Conservation (phyloP, 805 yeast genomes). For the Sugiyamaella americana region DNA sequence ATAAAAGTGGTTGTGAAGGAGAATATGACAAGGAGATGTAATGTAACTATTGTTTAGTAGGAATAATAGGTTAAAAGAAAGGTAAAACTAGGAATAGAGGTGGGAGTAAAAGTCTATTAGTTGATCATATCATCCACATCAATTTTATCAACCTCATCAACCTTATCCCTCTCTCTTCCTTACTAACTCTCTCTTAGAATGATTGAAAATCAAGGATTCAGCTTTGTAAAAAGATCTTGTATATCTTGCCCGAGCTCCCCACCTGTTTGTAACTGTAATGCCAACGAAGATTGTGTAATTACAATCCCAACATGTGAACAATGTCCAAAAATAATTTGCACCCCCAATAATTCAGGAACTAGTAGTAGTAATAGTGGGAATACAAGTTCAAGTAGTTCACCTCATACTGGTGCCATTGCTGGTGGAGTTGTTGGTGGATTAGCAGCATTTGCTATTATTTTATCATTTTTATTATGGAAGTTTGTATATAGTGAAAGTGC, state of each 20-base stretch:
- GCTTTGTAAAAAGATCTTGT: constrained; percentile 6
- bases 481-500: constrained; percentile 36
- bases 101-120: too few relatives aligned
- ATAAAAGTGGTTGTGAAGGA: too few relatives aligned
- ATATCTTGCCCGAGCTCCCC: constrained; percentile 26
- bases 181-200: too few relatives aligned
- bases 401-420: constrained; percentile 55
- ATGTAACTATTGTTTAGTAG: too few relatives aligned
- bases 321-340: constrained; percentile 54
- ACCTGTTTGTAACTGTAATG: constrained; percentile 45
- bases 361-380: constrained; percentile 10
- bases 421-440: constrained; percentile 70
- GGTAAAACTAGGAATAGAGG: too few relatives aligned
- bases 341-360: constrained; percentile 16
- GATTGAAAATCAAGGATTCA: too few relatives aligned
- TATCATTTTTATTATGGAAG: constrained; percentile 36
- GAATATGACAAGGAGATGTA: too few relatives aligned
- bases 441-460: constrained; percentile 37
- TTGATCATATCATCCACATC: too few relatives aligned
- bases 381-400: constrained; percentile 22
- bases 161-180: too few relatives aligned
- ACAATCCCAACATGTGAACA: constrained; percentile 50
- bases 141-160: too few relatives aligned
- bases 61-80: too few relatives aligned
- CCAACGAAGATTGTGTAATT: constrained; percentile 48